phyloP scores from a whole-genome alignment of 2,329 filamentous ascomycete genomes.

The Verticillium zaregamsianum region DNA sequence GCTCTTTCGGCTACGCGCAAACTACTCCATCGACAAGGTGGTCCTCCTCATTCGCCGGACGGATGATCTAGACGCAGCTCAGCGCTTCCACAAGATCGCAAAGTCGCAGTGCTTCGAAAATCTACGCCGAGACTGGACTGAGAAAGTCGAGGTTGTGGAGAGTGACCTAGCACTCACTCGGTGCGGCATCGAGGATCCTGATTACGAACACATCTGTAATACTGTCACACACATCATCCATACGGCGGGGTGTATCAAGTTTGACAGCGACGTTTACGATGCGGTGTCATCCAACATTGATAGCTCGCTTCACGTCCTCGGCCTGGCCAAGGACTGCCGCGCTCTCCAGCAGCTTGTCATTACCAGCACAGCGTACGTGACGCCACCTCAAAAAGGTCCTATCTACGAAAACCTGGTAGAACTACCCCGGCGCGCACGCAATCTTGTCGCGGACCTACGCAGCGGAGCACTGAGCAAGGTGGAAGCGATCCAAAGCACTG shows the following conservation, averaged over 20 bases:
- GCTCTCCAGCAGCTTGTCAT: constrained; percentile 6
- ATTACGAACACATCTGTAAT: neutral
- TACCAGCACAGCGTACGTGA: constrained; percentile 12
- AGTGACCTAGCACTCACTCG: constrained; percentile 8
- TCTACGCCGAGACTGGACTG: constrained; percentile 5
- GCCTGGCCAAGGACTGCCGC: constrained; percentile 2
- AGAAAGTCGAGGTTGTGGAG: constrained; percentile 3
- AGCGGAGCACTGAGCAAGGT: no score
- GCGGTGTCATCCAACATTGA: constrained; percentile 9
- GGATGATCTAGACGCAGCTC: no score
- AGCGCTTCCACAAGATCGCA: constrained; percentile 7
- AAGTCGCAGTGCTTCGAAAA: constrained; percentile 8
- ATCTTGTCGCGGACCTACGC: no score
- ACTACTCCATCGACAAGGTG: no score
- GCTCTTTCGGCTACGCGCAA: no score
- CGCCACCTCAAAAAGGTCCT: neutral
- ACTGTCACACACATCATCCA: constrained; percentile 11
- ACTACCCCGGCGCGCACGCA: no score
- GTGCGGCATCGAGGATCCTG: constrained; percentile 3
- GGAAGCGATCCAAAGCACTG: neutral
- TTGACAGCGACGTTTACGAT: constrained; percentile 5
- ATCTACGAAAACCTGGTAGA: no score
- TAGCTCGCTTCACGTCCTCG: constrained; percentile 8
- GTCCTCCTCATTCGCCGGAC: no score
- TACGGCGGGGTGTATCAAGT: constrained; percentile 11